Base-by-base conservation (phyloP, 163 green algal species). In the Coccomyxa subellipsoidea region DNA sequence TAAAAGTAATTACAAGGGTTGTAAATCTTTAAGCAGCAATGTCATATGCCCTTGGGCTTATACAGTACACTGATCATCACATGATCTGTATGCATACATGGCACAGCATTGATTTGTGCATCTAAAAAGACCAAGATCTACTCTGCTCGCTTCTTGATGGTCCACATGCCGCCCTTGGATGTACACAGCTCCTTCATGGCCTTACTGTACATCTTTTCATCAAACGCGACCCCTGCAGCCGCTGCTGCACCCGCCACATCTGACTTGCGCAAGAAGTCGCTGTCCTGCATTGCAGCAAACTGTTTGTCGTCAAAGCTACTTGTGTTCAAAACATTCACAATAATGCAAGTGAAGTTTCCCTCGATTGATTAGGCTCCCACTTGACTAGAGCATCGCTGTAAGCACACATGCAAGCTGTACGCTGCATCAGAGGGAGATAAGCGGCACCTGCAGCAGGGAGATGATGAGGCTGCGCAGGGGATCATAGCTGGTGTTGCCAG, bases 141-240 rank as follows among this genome's bases (percentile, higher is more conserved):
- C 47, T 59, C 47, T 59, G 47, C 47, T 59, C 47, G 47, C 47
- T 59, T 59, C 23, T 59, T 59, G 47, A 59, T 59, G 47, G 47
- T 75, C 92, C 92, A 95, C 18, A 83, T 79, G 82, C 89, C 87
- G 37, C 90, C 91, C 29, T 84, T 84, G 2, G 81, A 90, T 4
- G 81, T 82, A 85, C 92, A 95, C 18, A 94, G 80, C 59, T 93
- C 90, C 83, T 93, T 94, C n/a, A 95, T 85, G 2, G 94, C 89
- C 82, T 86, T 89, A 32, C 70, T 76, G 80, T 92, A 92, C 12
- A 87, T 69, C 3, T 85, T 84, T 66, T 95, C 87, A 32, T 79
- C 53, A 32, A 88, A 94, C 82, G 21, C 79, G 76, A 59, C 93
- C 88, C 83, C 92, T 92, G 18, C 8, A 18, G 66, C 66, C 18